Conservation (phyloP, 1,139 yeast species). For the Entelexis paramagnoliae region DNA sequence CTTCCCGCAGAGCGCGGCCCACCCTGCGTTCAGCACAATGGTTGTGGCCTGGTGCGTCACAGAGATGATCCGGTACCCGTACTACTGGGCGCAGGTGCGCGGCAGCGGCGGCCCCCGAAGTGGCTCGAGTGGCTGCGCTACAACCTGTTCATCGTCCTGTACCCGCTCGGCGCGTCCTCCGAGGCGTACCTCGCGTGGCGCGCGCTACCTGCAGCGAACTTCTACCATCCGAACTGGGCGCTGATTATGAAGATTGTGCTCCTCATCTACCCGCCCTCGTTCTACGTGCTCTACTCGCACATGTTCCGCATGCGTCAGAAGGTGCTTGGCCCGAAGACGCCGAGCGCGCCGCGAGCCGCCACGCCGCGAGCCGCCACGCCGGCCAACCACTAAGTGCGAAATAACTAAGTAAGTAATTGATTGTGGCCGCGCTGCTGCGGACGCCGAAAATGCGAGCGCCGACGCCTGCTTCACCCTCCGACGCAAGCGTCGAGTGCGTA, state of each 20-base stretch:
- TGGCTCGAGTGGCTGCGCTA: slow-evolving; percentile 67
- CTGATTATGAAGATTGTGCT: slow-evolving; percentile 48
- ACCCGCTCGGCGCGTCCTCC: slow-evolving; percentile 84
- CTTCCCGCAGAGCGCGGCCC: slow-evolving; percentile 58
- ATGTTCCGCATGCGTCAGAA: slow-evolving; percentile 70
- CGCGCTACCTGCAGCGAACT: slow-evolving; percentile 54
- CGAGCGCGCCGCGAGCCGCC: background rate
- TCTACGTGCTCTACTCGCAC: slow-evolving; percentile 72
- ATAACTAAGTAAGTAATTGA: too few relatives aligned
- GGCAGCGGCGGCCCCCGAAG: slow-evolving; percentile 45
- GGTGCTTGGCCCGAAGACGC: slow-evolving; percentile 12
- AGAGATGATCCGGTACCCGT: slow-evolving; percentile 79
- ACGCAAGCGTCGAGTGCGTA: too few relatives aligned
- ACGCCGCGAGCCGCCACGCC: too few relatives aligned
- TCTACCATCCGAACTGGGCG: slow-evolving; percentile 45
- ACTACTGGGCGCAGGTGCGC: slow-evolving; percentile 56
- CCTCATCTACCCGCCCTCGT: slow-evolving; percentile 71
- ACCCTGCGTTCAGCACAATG: slow-evolving; percentile 51
- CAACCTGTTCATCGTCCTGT: slow-evolving; percentile 68
- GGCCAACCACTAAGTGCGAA: too few relatives aligned
- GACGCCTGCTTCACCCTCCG: too few relatives aligned
- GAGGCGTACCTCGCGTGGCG: slow-evolving; percentile 63
- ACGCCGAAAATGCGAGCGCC: too few relatives aligned
- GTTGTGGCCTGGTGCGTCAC: slow-evolving; percentile 82
- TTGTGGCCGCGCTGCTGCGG: too few relatives aligned